phyloP scores from a whole-genome alignment of 768 basidiomycete species.

The Russula griseocarnosa region DNA sequence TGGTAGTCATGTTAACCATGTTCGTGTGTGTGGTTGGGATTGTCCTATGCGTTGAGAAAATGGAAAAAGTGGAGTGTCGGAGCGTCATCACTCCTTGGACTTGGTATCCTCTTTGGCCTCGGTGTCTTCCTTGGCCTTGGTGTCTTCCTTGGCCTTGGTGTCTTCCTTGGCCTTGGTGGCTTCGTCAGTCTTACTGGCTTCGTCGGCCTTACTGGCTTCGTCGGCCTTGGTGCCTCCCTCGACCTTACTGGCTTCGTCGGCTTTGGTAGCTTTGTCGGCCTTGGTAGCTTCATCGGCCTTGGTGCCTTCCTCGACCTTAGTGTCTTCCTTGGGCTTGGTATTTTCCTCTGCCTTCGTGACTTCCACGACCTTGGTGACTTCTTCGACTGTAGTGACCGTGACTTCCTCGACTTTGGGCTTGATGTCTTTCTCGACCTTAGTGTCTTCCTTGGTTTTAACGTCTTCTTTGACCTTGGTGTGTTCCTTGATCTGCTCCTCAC shows the following conservation, averaged over 20 bases:
- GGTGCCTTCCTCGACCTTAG: too few relatives aligned
- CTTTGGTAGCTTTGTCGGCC: not conserved
- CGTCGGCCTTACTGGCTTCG: not conserved
- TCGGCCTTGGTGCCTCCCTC: not conserved
- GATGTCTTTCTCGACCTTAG: too few relatives aligned
- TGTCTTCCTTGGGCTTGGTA: too few relatives aligned
- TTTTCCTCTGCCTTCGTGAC: too few relatives aligned
- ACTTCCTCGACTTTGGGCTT: too few relatives aligned
- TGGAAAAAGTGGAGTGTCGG: not conserved
- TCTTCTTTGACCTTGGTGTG: too few relatives aligned
- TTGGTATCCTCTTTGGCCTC: not conserved
- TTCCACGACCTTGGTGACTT: too few relatives aligned
- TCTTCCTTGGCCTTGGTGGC: not conserved
- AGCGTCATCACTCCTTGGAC: not conserved
- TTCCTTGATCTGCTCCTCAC: constrained; percentile 29
- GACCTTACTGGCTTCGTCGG: not conserved
- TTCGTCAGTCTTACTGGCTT: too few relatives aligned
- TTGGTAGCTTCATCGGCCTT: not conserved
- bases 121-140: not conserved
- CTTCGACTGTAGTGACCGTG: too few relatives aligned
- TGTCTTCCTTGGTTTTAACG: too few relatives aligned
- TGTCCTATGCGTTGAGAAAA: not conserved
- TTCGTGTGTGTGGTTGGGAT: not conserved
- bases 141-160: not conserved
- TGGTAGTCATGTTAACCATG: not conserved